These are phyloP conservation scores for Penicillium silybi DNA, from an alignment of 495 filamentous ascomycete species.

Conservation along the genomic window DNA sequence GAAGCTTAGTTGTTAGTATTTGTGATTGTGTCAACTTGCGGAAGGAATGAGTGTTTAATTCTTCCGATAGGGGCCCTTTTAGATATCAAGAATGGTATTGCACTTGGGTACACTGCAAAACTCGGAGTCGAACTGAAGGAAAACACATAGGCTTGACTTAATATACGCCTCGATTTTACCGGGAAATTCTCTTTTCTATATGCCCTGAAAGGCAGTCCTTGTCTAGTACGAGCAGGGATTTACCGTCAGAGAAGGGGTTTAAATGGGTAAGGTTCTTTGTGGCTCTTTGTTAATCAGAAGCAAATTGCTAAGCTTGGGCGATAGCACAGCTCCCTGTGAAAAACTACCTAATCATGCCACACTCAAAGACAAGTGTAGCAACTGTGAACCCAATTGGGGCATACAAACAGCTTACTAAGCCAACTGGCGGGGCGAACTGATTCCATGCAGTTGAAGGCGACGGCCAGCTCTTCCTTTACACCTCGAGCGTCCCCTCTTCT, in stretches of 20 bases:
- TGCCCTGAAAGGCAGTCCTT: too few relatives aligned
- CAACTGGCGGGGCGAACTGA: background rate
- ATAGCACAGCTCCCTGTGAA: background rate
- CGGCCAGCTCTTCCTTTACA: background rate
- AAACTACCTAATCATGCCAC: background rate
- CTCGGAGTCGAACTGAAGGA: too few relatives aligned
- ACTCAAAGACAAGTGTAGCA: background rate
- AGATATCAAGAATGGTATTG: too few relatives aligned
- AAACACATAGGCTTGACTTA: too few relatives aligned
- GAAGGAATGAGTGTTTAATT: too few relatives aligned
- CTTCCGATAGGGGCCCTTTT: too few relatives aligned
- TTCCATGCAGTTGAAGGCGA: background rate
- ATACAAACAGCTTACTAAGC: constrained; percentile 8
- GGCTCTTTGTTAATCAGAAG: background rate
- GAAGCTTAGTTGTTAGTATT: background rate
- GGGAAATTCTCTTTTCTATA: too few relatives aligned
- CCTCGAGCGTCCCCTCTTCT: constrained; percentile 1
- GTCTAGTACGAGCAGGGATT: too few relatives aligned
- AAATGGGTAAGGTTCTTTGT: too few relatives aligned
- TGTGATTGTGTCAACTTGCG: background rate
- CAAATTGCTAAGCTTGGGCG: background rate
- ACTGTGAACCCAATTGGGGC: background rate
- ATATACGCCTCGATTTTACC: too few relatives aligned
- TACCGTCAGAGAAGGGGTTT: too few relatives aligned
- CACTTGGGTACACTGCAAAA: too few relatives aligned